Base-by-base conservation (phyloP, 192 early-diverging fungal species). In the Coemansia sp. region DNA sequence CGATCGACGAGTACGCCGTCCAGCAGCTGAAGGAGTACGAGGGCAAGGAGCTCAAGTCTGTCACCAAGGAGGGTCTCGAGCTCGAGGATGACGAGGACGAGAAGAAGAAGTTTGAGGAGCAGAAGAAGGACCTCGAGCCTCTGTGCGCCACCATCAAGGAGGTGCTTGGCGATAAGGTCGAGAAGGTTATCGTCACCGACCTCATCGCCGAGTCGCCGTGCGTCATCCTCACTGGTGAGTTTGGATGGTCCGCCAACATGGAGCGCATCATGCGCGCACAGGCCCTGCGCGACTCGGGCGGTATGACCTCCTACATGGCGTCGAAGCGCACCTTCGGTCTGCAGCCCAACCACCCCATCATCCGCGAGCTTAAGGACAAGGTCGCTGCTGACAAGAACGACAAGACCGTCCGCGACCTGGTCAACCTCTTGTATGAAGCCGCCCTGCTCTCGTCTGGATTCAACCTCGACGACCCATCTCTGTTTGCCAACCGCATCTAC, bases 201-300 rank as follows among this genome's bases (percentile, higher is more conserved):
- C 89, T 93, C 84, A 93, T 99, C 74, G 85, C 88, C 65, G 93
- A 94, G 85, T 96, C 95, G 38, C 98, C 98, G 48, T 98, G 96
- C 86, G 96, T 97, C 56, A 89, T 99, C 72, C 91, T 96, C 77
- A 98, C 98, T 62, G 95, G 95, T 65, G 94, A 98, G 83, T 97
- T 91, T 73, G 97, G 96, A 61, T 99, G 96, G 96, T 96, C 96
- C 41, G 96, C 95, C 71, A 99, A 98, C 92, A 98, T 99, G 95
- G 98, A 99, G 86, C 94, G 98, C 87, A 98, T 99, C 91, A 99
- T 99, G 98, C 97, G 95, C 87, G 94, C 98, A 55, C 98, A 99
- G 84, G 96, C 98, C 42, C 89, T 98, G 79, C 92, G 96, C 82
- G 96, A 99, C 84, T 91, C 90, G 41, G 92, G 90, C 70, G 92